Conservation (phyloP, 1,284 basidiomycete genomes). For the Heimioporus punctisporus region DNA sequence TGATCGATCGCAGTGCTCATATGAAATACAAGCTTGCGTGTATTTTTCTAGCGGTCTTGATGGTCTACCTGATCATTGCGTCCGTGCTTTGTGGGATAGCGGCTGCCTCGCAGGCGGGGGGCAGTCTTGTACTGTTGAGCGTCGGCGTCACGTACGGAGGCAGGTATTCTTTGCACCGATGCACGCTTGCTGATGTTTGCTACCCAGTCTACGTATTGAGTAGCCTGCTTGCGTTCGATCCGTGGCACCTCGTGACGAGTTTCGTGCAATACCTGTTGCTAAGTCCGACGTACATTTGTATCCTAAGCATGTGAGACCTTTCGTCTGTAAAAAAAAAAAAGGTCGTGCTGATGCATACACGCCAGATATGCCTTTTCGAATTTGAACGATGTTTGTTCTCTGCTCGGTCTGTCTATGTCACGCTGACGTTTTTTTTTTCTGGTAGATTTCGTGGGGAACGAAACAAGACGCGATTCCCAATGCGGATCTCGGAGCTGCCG, state of each 20-base stretch:
- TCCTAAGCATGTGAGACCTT: constrained; percentile 71
- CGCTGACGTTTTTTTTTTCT: background rate
- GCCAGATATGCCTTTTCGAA: constrained; percentile 80
- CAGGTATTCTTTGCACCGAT: constrained; percentile 34
- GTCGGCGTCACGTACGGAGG: constrained; percentile 86
- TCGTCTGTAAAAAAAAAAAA: constrained; percentile 27
- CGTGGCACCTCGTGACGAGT: constrained; percentile 93
- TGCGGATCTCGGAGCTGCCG: constrained; percentile 80
- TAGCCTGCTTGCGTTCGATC: constrained; percentile 90
- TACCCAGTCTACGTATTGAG: constrained; percentile 69
- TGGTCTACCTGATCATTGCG: constrained; percentile 80
- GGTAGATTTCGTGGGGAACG: constrained; percentile 88
- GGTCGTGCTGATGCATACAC: constrained; percentile 1
- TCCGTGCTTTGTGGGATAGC: constrained; percentile 78
- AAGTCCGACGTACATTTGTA: constrained; percentile 87
- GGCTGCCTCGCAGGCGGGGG: constrained; percentile 65
- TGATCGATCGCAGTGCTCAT: constrained; percentile 53
- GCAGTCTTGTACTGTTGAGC: constrained; percentile 81
- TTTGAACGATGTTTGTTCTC: constrained; percentile 64
- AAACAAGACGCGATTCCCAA: constrained; percentile 77
- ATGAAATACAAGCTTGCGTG: constrained; percentile 89
- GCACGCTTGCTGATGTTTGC: constrained; percentile 2
- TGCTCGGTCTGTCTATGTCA: background rate
- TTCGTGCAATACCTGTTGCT: constrained; percentile 90
- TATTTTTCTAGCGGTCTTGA: constrained; percentile 77